A percentile compares a stretch with the other conserved stretches of the same genome.
Evolutionary conservation across 2,329 filamentous ascomycete genomes (phyloP).

Genomic region (Colletotrichum phormii): DNA sequence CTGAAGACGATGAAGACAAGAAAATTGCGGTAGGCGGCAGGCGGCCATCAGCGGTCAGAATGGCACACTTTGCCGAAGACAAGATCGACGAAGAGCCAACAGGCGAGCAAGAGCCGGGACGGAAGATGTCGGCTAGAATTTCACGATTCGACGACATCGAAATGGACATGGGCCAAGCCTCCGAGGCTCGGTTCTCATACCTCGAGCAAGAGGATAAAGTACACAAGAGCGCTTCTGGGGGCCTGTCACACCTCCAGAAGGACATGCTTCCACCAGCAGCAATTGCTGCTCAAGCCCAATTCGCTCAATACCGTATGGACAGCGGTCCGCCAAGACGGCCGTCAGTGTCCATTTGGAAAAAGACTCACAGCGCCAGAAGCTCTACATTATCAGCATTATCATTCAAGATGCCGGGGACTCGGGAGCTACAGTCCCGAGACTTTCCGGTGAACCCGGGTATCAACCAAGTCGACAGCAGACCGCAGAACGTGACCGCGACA

Average conservation of each 20-base stretch:
- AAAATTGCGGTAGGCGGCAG: background rate
- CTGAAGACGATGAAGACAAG: background rate
- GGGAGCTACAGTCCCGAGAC: slow-evolving; percentile 13
- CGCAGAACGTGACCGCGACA: slow-evolving; percentile 12
- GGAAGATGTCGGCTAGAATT: slow-evolving; percentile 30
- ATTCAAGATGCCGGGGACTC: slow-evolving; percentile 5
- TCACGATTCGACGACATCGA: slow-evolving; percentile 28
- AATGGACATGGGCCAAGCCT: slow-evolving; percentile 30
- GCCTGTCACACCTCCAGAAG: slow-evolving; percentile 1
- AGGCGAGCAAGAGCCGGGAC: background rate
- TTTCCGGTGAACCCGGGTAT: slow-evolving; percentile 24
- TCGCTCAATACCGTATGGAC: background rate
- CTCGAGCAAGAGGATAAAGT: slow-evolving; percentile 32
- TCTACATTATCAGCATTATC: slow-evolving; percentile 16
- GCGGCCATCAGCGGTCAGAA: background rate
- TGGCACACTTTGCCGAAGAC: slow-evolving; percentile 4
- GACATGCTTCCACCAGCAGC: slow-evolving; percentile 21
- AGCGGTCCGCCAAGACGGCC: background rate
- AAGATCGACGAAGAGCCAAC: background rate
- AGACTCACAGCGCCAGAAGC: background rate
- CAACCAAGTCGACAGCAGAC: slow-evolving; percentile 4
- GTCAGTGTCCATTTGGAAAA: background rate
- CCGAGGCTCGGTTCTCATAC: slow-evolving; percentile 33
- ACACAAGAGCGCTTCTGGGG: slow-evolving; percentile 11
- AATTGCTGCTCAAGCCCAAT: background rate